phyloP scores from a whole-genome alignment of 352 stramenopile genomes.

The Phytophthora vignae region DNA sequence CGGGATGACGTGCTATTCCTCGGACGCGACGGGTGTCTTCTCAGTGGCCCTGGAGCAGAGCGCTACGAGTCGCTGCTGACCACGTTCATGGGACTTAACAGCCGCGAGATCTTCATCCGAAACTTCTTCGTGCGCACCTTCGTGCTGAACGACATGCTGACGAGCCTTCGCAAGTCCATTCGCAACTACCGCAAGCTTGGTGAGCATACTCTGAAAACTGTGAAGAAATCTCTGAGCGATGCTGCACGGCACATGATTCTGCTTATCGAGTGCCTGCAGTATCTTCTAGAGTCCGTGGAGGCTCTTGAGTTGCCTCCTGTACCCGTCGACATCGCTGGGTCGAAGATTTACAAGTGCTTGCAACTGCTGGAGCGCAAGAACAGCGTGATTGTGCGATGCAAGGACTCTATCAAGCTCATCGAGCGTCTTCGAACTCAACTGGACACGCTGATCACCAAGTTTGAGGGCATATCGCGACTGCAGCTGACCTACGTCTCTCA shows the following conservation, averaged over 20 bases:
- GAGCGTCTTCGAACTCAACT: constrained; percentile 91
- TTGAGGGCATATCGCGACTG: constrained; percentile 87
- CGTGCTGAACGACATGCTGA: constrained; percentile 95
- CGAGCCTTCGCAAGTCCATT: constrained; percentile 88
- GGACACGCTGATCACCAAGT: constrained; percentile 93
- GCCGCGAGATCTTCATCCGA: constrained; percentile 97
- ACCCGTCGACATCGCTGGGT: constrained; percentile 52
- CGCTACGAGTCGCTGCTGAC: constrained; percentile 96
- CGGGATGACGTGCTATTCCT: constrained; percentile 97
- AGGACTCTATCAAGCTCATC: constrained; percentile 97
- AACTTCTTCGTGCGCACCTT: constrained; percentile 98
- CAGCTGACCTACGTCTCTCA: constrained; percentile 91
- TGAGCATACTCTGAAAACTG: constrained; percentile 66
- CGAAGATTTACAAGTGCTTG: constrained; percentile 94
- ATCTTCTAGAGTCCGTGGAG: constrained; percentile 95
- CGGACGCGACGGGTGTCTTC: constrained; percentile 93
- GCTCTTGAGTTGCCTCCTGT: constrained; percentile 77
- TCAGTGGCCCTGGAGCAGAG: constrained; percentile 94
- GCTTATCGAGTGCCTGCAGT: constrained; percentile 97
- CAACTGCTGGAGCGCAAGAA: constrained; percentile 91
- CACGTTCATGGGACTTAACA: constrained; percentile 96
- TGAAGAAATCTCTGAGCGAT: constrained; percentile 91
- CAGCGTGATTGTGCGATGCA: constrained; percentile 92
- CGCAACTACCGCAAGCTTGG: constrained; percentile 87
- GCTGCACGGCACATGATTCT: constrained; percentile 95